phyloP scores from a whole-genome alignment of 257 asterid species.

The Solanum chiquidenum region DNA sequence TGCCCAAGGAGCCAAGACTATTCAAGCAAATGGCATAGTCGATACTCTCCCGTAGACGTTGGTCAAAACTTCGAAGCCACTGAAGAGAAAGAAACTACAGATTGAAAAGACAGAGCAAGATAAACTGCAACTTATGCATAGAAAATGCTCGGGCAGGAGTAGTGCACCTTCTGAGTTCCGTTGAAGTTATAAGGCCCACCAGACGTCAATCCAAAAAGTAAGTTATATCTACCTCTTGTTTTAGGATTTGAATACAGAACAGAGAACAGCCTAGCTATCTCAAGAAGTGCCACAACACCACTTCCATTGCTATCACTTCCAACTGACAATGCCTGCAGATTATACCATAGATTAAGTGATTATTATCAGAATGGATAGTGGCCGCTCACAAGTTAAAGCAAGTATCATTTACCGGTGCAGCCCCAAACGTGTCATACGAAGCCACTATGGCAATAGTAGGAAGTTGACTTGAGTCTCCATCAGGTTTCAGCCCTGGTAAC shows the following conservation, averaged over 20 bases:
- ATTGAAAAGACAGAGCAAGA: slow-evolving; percentile 12
- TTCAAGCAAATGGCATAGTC: slow-evolving; percentile 94
- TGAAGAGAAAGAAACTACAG: slow-evolving; percentile 17
- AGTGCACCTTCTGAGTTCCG: slow-evolving; percentile 73
- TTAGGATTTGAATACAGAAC: slow-evolving; percentile 75
- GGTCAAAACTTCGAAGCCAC: slow-evolving; percentile 95
- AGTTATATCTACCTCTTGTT: slow-evolving; percentile 81
- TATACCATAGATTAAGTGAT: neutral
- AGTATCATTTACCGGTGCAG: slow-evolving; percentile 69
- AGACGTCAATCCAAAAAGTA: slow-evolving; percentile 84
- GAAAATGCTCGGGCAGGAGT: neutral
- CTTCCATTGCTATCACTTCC: slow-evolving; percentile 98
- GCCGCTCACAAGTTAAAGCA: neutral
- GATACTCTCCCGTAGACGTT: slow-evolving; percentile 78
- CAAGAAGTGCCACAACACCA: slow-evolving; percentile 85
- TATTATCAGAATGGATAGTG: neutral
- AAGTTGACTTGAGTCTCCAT: slow-evolving; percentile 81
- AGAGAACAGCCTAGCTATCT: slow-evolving; percentile 87
- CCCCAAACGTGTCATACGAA: slow-evolving; percentile 97
- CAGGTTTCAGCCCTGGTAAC: slow-evolving; percentile 86
- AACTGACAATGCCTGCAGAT: slow-evolving; percentile 59
- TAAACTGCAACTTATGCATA: neutral
- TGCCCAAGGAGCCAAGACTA: slow-evolving; percentile 58
- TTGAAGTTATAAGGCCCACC: slow-evolving; percentile 94
- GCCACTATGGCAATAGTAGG: slow-evolving; percentile 97